Evolutionary conservation across 495 filamentous ascomycete genomes (phyloP), one percentile per base, ranked within the genome.

Genomic region (Xylaria palmicola): DNA sequence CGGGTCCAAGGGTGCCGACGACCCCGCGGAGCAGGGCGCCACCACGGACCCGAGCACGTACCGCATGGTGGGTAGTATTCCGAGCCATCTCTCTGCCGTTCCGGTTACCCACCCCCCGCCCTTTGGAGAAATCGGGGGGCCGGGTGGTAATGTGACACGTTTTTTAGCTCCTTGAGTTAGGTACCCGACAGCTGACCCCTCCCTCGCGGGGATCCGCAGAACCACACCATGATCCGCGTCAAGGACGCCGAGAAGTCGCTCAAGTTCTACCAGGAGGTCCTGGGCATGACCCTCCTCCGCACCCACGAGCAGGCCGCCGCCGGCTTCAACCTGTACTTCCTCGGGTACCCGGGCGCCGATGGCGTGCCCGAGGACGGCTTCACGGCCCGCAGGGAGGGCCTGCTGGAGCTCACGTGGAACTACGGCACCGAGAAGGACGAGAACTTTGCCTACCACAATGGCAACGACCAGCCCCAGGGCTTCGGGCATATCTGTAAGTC

Each of bases 351-450:
- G 26, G 77, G 82, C 32, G 60, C 75, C 39, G 64, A 74, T 63
- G 77, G 78, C 22, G 65, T 79, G 27, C 79, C 88, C 30, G 76
- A 74, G 37, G 72, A 76, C 26, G 68, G 76, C 24, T 82, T 43
- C 68, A 81, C 86, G 3, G 85, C 88, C 3, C 83, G 85, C 40
- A 83, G 85, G 51, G 93, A 97, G 70, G 93, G 93, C 2, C 69
- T 97, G 53, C 77, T 97, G 10, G 93, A 97, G 77, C 69, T 98
- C 65, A 97, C 93, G 20, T 97, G 91, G 90, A 97, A 98, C 71
- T 94, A 96, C 64, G 94, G 94, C 41, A 97, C 94, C 2, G 94
- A 98, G 81, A 93, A 90, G 69, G 86, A 97, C 65, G 81, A 86
- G 56, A 78, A 81, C 47, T 91, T 92, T 67, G 86, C 86, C 43